These are phyloP conservation scores for Fraxinus nigra DNA, from an alignment of 305 asterid species.

Conservation along the genomic window DNA sequence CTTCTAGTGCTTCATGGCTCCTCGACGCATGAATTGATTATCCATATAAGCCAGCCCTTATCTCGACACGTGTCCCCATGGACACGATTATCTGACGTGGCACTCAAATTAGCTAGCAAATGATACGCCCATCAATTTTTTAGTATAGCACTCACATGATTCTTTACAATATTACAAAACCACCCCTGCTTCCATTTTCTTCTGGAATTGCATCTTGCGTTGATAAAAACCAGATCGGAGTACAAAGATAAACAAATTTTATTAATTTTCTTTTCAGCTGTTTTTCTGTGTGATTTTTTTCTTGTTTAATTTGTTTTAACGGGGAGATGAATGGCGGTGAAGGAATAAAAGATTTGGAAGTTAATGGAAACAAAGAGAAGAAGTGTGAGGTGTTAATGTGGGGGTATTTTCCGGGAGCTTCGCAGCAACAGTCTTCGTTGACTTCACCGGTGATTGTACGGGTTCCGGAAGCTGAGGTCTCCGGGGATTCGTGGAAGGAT, in stretches of 20 bases:
- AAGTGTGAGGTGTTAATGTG: constrained; percentile 53
- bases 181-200: constrained; percentile 14
- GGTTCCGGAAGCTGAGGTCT: constrained; percentile 33
- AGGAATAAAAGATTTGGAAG: constrained; percentile 19
- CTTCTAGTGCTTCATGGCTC: constrained; percentile 26
- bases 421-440: constrained; percentile 43
- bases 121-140: constrained; percentile 39
- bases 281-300: not conserved
- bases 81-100: constrained; percentile 46
- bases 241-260: not conserved
- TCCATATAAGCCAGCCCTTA: not conserved
- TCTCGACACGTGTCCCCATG: constrained; percentile 9
- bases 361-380: constrained; percentile 25
- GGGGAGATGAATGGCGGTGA: constrained; percentile 32
- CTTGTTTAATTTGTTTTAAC: not conserved
- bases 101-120: constrained; percentile 39
- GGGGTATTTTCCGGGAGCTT: constrained; percentile 64
- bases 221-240: constrained; percentile 4
- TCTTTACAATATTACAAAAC: not conserved
- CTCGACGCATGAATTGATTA: constrained; percentile 6
- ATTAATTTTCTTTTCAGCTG: not conserved
- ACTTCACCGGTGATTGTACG: constrained; percentile 41
- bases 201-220: not conserved
- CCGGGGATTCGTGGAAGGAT: constrained; percentile 61
- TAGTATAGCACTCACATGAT: constrained; percentile 10